A percentile compares a stretch with the other conserved stretches of the same genome.
Conservation (phyloP, 148 eudicot species). For the Salicornia ramosissima region DNA sequence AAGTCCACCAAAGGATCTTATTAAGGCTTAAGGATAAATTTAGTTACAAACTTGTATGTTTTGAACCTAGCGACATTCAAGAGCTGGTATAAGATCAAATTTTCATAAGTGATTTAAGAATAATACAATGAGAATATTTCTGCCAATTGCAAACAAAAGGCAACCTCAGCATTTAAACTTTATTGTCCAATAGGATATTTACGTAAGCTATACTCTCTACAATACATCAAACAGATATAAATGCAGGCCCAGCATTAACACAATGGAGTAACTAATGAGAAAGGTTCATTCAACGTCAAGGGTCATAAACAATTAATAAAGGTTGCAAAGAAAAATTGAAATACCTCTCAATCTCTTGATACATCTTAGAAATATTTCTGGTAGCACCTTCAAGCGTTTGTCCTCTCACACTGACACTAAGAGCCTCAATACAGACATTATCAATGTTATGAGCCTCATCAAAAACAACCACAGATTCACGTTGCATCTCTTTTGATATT, state of each 20-base stretch:
- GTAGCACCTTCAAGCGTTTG: constrained; percentile 96
- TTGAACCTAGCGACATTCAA: background rate
- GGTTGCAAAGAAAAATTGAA: background rate
- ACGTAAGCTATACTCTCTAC: background rate
- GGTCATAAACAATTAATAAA: background rate
- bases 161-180: background rate
- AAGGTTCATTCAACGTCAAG: background rate
- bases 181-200: background rate
- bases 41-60: background rate
- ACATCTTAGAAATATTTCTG: constrained; percentile 76
- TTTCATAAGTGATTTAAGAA: background rate
- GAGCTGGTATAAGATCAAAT: background rate
- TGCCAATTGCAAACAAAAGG: constrained; percentile 1
- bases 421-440: constrained; percentile 97
- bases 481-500: constrained; percentile 95
- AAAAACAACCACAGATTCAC: constrained; percentile 92
- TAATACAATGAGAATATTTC: background rate
- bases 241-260: constrained; percentile 4
- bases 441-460: constrained; percentile 99
- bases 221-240: background rate
- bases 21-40: background rate
- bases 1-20: background rate
- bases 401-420: constrained; percentile 87
- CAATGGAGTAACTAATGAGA: background rate
- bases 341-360: constrained; percentile 89